Conservation (phyloP, 2,329 filamentous ascomycete species). For the Didymella exigua region DNA sequence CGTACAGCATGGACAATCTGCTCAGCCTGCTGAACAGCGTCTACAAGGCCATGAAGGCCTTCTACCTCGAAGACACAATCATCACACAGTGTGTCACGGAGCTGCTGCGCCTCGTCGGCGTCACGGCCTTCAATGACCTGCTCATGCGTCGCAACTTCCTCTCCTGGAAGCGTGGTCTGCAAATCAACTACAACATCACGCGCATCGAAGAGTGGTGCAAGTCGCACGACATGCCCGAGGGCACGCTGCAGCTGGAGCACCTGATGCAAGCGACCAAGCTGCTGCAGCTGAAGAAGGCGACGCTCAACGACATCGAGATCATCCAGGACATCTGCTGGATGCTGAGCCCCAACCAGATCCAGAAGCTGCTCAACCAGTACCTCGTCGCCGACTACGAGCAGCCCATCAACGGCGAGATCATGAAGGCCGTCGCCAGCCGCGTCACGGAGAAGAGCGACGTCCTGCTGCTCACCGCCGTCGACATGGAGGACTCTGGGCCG, state of each 20-base stretch:
- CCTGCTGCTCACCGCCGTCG: slow-evolving; percentile 87
- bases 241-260: slow-evolving; percentile 95
- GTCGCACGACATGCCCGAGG: slow-evolving; percentile 99
- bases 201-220: slow-evolving; percentile 99
- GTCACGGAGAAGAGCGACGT: slow-evolving; percentile 99
- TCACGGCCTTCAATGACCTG: slow-evolving; percentile 97
- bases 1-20: slow-evolving; percentile 99
- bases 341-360: slow-evolving; percentile 98
- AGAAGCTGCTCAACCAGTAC: slow-evolving; percentile 98
- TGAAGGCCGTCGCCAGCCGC: slow-evolving; percentile 97
- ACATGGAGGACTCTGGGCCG: slow-evolving; percentile 98
- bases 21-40: slow-evolving; percentile 95
- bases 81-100: slow-evolving; percentile 96
- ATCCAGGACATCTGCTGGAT: slow-evolving; percentile 99
- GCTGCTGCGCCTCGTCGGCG: slow-evolving; percentile 87
- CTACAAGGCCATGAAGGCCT: slow-evolving; percentile 98
- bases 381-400: slow-evolving; percentile 98
- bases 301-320: slow-evolving; percentile 98
- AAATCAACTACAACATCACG: slow-evolving; percentile 99
- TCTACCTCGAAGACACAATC: slow-evolving; percentile 95
- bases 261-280: slow-evolving; percentile 99
- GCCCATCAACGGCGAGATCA: slow-evolving; percentile 98
- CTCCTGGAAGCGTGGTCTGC: slow-evolving; percentile 97
- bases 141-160: slow-evolving; percentile 98
- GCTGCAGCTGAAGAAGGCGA: slow-evolving; percentile 97